phyloP scores from a whole-genome alignment of 805 yeast genomes.

The Yamadazyma tumulicola region DNA sequence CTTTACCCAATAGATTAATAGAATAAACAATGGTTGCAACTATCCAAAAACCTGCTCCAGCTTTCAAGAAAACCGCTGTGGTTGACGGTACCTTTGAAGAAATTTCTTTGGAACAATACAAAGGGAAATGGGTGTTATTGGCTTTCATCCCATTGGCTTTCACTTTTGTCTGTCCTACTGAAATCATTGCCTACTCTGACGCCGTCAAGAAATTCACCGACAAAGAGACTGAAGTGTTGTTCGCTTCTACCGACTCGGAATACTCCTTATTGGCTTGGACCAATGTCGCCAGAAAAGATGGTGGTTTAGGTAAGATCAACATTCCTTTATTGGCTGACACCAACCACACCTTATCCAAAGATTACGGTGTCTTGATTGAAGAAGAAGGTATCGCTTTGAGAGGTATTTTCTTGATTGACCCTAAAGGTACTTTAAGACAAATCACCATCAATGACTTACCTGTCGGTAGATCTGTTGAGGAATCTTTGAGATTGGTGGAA shows the following conservation, averaged over 20 bases:
- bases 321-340: constrained; percentile 96
- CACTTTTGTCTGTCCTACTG: constrained; percentile 99
- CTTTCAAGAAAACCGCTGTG: constrained; percentile 95
- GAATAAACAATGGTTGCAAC: constrained; percentile 66
- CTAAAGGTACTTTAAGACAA: constrained; percentile 92
- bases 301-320: constrained; percentile 95
- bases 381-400: constrained; percentile 97
- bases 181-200: constrained; percentile 97
- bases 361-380: constrained; percentile 96
- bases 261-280: constrained; percentile 98
- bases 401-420: constrained; percentile 98
- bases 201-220: constrained; percentile 87
- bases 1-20: constrained; percentile 1
- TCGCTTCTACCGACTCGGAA: constrained; percentile 98
- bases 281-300: constrained; percentile 91
- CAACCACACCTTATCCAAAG: constrained; percentile 90
- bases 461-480: constrained; percentile 98
- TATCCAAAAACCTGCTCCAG: constrained; percentile 95
- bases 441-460: constrained; percentile 97
- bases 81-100: constrained; percentile 96
- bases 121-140: constrained; percentile 96
- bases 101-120: constrained; percentile 88
- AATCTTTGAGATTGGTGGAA: constrained; percentile 94
- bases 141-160: constrained; percentile 98
- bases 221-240: constrained; percentile 82